phyloP scores from a whole-genome alignment of 768 basidiomycete genomes.

The Scleroderma citrinum region DNA sequence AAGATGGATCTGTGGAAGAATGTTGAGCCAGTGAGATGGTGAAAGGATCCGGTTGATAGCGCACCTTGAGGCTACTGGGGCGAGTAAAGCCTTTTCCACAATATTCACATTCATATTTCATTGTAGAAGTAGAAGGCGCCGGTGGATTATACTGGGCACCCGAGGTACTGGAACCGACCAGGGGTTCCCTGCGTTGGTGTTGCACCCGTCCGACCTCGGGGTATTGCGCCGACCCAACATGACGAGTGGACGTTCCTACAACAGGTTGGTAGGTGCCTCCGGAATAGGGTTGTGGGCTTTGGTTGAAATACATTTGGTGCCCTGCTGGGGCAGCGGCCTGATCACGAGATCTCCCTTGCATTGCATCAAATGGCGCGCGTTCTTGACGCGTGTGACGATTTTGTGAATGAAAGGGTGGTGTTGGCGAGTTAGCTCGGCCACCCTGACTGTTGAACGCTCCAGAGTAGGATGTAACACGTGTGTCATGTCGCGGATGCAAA shows the following conservation, averaged over 20 bases:
- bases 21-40: slow-evolving; percentile 3
- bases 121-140: slow-evolving; percentile 25
- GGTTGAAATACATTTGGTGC: slow-evolving; percentile 21
- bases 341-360: slow-evolving; percentile 24
- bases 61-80: slow-evolving; percentile 77
- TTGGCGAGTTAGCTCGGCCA: slow-evolving; percentile 17
- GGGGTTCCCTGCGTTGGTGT: slow-evolving; percentile 15
- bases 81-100: slow-evolving; percentile 80
- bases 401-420: slow-evolving; percentile 18
- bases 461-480: slow-evolving; percentile 14
- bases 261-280: slow-evolving; percentile 9
- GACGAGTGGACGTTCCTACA: slow-evolving; percentile 11
- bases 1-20: slow-evolving; percentile 57
- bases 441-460: background rate
- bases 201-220: slow-evolving; percentile 11
- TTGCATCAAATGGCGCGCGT: slow-evolving; percentile 25
- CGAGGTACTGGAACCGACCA: slow-evolving; percentile 3
- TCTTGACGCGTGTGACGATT: slow-evolving; percentile 15
- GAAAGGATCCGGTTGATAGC: slow-evolving; percentile 2
- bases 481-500: slow-evolving; percentile 24
- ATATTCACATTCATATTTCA: slow-evolving; percentile 71
- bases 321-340: slow-evolving; percentile 17
- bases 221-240: slow-evolving; percentile 14
- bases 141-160: slow-evolving; percentile 16
- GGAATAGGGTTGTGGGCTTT: slow-evolving; percentile 15